Base-by-base conservation (phyloP, 140 eudicot genomes). In the Oenanthe javanica region DNA sequence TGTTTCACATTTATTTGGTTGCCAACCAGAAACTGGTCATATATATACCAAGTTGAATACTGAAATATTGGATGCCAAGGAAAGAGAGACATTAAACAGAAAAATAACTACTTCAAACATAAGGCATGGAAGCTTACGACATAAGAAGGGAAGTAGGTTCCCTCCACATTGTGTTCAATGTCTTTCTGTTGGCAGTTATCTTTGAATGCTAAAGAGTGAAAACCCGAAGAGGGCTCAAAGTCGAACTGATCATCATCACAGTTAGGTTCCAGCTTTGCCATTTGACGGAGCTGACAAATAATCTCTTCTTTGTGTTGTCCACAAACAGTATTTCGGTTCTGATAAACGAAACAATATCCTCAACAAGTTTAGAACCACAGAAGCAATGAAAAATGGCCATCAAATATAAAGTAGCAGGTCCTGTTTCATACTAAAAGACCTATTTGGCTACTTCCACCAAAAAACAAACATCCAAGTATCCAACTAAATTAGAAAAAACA, bases 261-360 rank as follows among this genome's bases (percentile, higher is more conserved):
- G 71, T 85, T 83, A 5, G 93, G 91, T 43, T 94, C 94, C 51
- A 80, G 81, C 77, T 89, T 94, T 7, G 93, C 93, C 84, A 94
- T 82, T 80, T 89, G 89, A 16, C 94, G 93, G 82, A 94, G 97
- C 84, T 94, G 98, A 82, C 63, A 55, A 82, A 94, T 85, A 73
- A 94, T 85, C 49, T 94, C 98, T 9, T 89, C 90, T 83, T 89
- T 92, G 85, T 94, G 88, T 76, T 87, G 79, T 73, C 98, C 98
- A 38, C 96, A 87, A 67, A 87, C 81, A 51, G 91, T 90, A 86
- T 94, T 92, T 46, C 97, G 91, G 71, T 94, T 90, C 98, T 94
- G 87, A 76, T 80, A 27, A 78, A 85, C 72, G 66, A 83, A 38
- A 25, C 76, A 77, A 86, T 42, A 80, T 75, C 78, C 75, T 83